Evolutionary conservation across 305 asterid genomes (phyloP).

Genomic region (Solanum aculeatissimum): DNA sequence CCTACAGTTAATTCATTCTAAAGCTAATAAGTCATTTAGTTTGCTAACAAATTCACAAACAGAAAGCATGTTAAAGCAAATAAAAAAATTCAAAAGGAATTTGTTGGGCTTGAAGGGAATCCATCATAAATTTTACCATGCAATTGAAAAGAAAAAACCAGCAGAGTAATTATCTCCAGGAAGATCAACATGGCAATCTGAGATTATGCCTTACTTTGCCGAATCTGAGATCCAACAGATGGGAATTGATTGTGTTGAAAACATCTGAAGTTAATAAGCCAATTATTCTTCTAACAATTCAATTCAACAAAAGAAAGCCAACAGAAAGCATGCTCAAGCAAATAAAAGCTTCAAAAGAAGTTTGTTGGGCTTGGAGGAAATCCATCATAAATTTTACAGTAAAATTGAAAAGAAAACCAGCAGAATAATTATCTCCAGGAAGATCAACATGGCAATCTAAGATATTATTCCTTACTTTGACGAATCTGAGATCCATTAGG

Average conservation of each 20-base stretch:
- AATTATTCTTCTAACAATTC: not conserved
- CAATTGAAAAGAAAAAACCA: not conserved
- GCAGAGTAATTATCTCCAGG: not conserved
- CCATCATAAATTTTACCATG: not conserved
- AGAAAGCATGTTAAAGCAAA: not conserved
- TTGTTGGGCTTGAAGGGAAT: not conserved
- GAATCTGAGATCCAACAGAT: slow-evolving; percentile 30
- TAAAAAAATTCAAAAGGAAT: not conserved
- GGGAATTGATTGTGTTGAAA: slow-evolving; percentile 29
- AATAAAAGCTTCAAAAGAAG: not conserved
- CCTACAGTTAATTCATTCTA: not conserved
- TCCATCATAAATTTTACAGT: not conserved
- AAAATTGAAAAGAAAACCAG: not conserved
- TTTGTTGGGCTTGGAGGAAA: not conserved
- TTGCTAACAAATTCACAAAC: not conserved
- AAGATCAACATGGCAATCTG: not conserved
- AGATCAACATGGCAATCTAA: not conserved
- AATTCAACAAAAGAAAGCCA: not conserved
- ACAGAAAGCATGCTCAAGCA: not conserved
- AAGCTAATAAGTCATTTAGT: not conserved
- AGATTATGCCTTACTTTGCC: slow-evolving; percentile 25
- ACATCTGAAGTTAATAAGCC: not conserved
- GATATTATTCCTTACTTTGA: slow-evolving; percentile 26
- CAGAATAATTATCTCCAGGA: not conserved
- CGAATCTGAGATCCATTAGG: slow-evolving; percentile 42